Base-by-base conservation (phyloP, 106 monocot genomes). In the Acanthochlamys bracteata region DNA sequence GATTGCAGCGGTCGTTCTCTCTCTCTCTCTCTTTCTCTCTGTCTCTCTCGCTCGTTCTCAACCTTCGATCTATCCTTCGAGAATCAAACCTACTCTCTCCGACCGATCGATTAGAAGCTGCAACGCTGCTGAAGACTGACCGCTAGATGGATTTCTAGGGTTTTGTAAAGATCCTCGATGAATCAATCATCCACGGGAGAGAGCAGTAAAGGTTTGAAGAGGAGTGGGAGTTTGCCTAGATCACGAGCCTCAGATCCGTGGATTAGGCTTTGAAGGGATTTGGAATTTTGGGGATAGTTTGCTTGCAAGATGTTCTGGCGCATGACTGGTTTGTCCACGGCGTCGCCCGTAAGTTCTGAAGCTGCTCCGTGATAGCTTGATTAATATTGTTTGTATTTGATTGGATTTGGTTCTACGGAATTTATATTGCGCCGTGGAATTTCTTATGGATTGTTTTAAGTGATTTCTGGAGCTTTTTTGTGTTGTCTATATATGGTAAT, bases 281-380 rank as follows among this genome's bases (percentile, higher is more conserved):
- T 49, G 9, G 10, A 4, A 4, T 49, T 56, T 64, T 68, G 67
- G 33, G 49, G 20, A 25, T 71, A 25, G 33, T 65, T 12, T 24
- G 15, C 56, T 25, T 71, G 11, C 70, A 79, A 71, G 73, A 89
- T 89, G 89, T 89, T 89, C 66, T 89, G 89, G 89, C 89, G 89
- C 27, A 89, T 89, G 89, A 84, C 89, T 20, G 89, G 89, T 33
- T 56, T 89, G 64, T 77, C 89, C 74, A 54, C 84, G 53, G 64
- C 89, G 10, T 89, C 89, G 27, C 89, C 89, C 20, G 89, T 89
- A 53, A 82, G 89, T 82, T 11, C 16, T n/a, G 60, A 25, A 45
- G 11, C 21, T 12, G 15, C 27, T 27, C 25, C 8, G 45, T 10
- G 14, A 14, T n/a, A 49, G 49, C 49, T 1, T 12, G 49, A 14